Base-by-base conservation (phyloP, 148 eudicot species). In the Drosera capensis region DNA sequence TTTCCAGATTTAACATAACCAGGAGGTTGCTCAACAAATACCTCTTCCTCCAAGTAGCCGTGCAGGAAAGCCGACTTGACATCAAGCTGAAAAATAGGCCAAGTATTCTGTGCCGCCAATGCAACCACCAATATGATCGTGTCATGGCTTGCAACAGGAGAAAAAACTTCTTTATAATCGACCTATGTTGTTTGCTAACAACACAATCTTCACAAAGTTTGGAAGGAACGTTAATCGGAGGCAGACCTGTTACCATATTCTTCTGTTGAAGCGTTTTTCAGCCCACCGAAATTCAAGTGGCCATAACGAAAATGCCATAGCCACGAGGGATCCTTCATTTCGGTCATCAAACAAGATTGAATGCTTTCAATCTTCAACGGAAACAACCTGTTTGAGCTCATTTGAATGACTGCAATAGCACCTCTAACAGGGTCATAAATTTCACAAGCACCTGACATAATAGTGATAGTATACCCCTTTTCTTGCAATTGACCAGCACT, bases 401-500 rank as follows among this genome's bases (percentile, higher is more conserved):
- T 45, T 39, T 21, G 40, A 37, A 37, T 15, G 16, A 13, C 14
- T 7, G 40, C 14, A 8, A 37, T 37, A 37, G 40, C 40, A 8
- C 40, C 40, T 37, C 40, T 37, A 37, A 3, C 3, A 37, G 40
- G 40, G n/a, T 37, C 40, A 37, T 37, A 3, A 7, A 3, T 37
- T 14, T 37, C 40, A 26, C 54, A 40, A 2, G 44, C 46, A 48
- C 54, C 48, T 16, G 20, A 31, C 34, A n/a, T 46, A 34, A 54
- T 47, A 21, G 35, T 47, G 28, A 61, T 48, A 15, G 29, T 39
- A 40, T 55, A 47, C 1, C 48, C 55, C 28, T 49, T 57, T 40
- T 57, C 49, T 29, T 40, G 48, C 18, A 49, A 31, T 19, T 49
- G 44, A 15, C 37, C 63, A 20, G 35, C 25, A 43, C 55, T 58